Evolutionary conservation across 1,284 basidiomycete species (phyloP), one percentile per base, ranked within the genome.

Genomic region (Ceratorhiza oryzae-sativae): DNA sequence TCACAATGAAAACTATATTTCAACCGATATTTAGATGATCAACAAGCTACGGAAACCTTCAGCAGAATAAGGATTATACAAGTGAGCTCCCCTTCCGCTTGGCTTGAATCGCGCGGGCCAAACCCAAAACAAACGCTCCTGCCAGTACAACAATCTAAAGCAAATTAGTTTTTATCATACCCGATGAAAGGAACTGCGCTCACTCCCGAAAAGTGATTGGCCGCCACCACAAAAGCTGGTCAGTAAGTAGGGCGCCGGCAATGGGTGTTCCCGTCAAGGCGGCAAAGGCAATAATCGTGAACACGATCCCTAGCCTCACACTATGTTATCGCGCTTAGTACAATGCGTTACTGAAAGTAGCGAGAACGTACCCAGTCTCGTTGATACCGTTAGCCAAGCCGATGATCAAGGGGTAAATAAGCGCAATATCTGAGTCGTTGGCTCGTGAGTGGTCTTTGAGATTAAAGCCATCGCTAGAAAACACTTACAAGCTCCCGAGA

Each of bases 401-500:
- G 23, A 65, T 46, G 25, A 72, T 15, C n/a, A 58, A 27, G 13
- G 71, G 71, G 2, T 59, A 46, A 30, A 72, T 65, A 20, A 72
- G 61, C 3, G 61, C 58, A 36, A 65, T 36, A 32, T 65, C 71
- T 72, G 18, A 32, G 13, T 1, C 9, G 6, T 13, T 10, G 39
- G 49, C n/a, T n/a, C n/a, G 3, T 18, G 8, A 4, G 20, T 36
- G 4, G 30, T 45, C 62, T 18, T 9, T n/a, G n/a, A n/a, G 27
- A 10, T 34, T 13, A 13, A 6, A 39, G 36, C 36, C 36, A 6
- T 1, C 12, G 15, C 1, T 48, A 18, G 8, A 58, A 39, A 9
- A 32, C 6, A 59, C 71, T 48, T 48, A 72, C 71, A 63, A 20
- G 71, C 71, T 49, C 71, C 71, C 1, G 71, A 72, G 55, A 67